Evolutionary conservation across 2,329 filamentous ascomycete species (phyloP), one percentile per base, ranked within the genome.

Genomic region (Zymoseptoria pseudotritici): DNA sequence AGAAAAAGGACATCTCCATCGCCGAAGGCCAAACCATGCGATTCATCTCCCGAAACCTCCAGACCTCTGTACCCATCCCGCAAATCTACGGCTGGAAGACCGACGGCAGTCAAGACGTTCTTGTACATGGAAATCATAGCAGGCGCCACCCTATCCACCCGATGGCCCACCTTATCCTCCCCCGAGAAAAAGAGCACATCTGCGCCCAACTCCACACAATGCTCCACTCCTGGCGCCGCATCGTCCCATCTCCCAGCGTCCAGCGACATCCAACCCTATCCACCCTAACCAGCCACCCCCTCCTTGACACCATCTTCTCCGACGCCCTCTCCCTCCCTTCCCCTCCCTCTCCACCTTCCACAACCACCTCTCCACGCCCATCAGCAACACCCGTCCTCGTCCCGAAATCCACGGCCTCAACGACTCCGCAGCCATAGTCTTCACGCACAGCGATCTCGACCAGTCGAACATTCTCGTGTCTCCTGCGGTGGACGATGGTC

Each of bases 381-480:
- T 29, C 29, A 36, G 21, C n/a, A 7, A 3, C 17, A 36, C 10
- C 17, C 17, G 21, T 4, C n/a, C 57, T 11, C 26, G 57, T 4
- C 17, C 31, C 3, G 52, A 50, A 3, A 22, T 58, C 9, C 9
- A n/a, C 3, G 57, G 57, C 3, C 51, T 58, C 17, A 52, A 54
- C 17, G 57, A 58, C 36, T 31, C 24, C 29, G 29, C 36, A 17
- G 22, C 51, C 26, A 31, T 55, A 7, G 22, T 20, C 19, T 77
- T 83, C 59, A 79, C 79, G 1, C 80, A 83, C 69, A 75, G 76
- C 1, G 80, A 83, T 66, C 71, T 83, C 4, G 74, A 73, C 61
- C 72, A 72, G 21, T 66, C 65, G 19, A 80, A 81, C 60, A 76
- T 80, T 52, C 61, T 80, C 11, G 65, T 75, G 13, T 68, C 67